These are phyloP conservation scores for Cordyceps fumosorosea DNA, from an alignment of 2,329 filamentous ascomycete species.

Conservation along the genomic window DNA sequence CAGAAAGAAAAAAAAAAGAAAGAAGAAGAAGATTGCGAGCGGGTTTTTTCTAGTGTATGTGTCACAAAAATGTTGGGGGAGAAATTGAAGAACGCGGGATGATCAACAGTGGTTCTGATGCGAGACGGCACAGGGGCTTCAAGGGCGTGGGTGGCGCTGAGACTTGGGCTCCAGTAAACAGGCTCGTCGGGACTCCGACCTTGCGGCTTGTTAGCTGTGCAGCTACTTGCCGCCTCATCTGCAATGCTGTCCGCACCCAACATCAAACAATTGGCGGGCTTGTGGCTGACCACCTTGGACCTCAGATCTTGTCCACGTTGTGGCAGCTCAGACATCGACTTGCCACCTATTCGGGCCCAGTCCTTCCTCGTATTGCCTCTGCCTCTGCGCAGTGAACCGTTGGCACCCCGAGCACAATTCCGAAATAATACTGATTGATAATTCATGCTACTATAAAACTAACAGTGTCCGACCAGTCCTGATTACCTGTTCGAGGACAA, in stretches of 20 bases:
- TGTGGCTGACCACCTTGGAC: neutral
- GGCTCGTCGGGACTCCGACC: neutral
- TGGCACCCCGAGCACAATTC: neutral
- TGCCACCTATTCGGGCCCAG: too few relatives aligned
- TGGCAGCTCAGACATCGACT: neutral
- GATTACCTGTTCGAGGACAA: constrained; percentile 7
- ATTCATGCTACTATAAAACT: constrained; percentile 14
- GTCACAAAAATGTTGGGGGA: neutral
- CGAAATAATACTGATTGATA: neutral
- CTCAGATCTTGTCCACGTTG: neutral
- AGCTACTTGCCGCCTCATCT: neutral
- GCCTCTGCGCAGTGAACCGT: too few relatives aligned
- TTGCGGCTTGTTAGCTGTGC: neutral
- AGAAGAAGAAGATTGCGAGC: neutral
- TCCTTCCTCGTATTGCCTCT: too few relatives aligned
- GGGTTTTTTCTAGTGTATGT: neutral
- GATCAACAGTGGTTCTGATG: neutral
- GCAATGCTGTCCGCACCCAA: neutral
- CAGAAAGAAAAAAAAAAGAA: neutral
- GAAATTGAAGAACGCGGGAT: neutral
- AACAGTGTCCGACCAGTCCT: constrained; percentile 11
- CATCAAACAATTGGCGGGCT: neutral
- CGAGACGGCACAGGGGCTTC: neutral
- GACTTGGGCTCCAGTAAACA: constrained; percentile 6
- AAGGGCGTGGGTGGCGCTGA: constrained; percentile 1